Base-by-base conservation (phyloP, 2,329 filamentous ascomycete species). In the Hirsutella thompsonii region DNA sequence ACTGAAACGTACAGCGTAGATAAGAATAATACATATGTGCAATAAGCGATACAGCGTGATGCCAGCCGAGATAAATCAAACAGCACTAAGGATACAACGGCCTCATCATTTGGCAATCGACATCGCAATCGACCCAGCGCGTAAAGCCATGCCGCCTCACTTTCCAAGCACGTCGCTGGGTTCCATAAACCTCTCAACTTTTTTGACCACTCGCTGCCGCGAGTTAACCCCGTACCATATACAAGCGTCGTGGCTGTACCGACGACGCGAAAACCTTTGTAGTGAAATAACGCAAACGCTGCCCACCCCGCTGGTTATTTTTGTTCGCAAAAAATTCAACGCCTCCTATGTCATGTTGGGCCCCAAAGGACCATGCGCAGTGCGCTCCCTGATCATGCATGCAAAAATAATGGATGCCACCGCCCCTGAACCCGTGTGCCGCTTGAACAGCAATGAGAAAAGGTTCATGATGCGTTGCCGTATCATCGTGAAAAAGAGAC, bases 241-340 rank as follows among this genome's bases (percentile, higher is more conserved):
- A 26, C 23, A 26, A 6, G 23, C 23, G 23, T 26, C 23, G 23
- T 26, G 23, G 23, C 11, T 26, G 23, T 26, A 26, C 23, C 23
- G 6, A 26, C 23, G 23, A 26, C 23, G 6, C 6, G 23, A 26
- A 26, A 26, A 6, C 11, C 23, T 26, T n/a, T n/a, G n/a, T n/a
- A n/a, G 39, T 47, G 33, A 39, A 30, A 35, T 34, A n/a, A n/a
- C 9, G 32, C 32, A 16, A 34, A 16, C 11, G n/a, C 32, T 34
- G 32, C 32, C 32, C 5, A 34, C 16, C n/a, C 32, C n/a, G 11
- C 14, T 34, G 5, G n/a, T 8, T 34, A 14, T 32, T 29, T 32
- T 32, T 32, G 13, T 32, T 34, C 18, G 6, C 16, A 9, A 9
- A 18, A 34, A 18, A 8, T 5, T 16, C 32, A 18, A n/a, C 32